These are phyloP conservation scores for Mrakia gelida DNA, from an alignment of 768 basidiomycete species.

Conservation along the genomic window DNA sequence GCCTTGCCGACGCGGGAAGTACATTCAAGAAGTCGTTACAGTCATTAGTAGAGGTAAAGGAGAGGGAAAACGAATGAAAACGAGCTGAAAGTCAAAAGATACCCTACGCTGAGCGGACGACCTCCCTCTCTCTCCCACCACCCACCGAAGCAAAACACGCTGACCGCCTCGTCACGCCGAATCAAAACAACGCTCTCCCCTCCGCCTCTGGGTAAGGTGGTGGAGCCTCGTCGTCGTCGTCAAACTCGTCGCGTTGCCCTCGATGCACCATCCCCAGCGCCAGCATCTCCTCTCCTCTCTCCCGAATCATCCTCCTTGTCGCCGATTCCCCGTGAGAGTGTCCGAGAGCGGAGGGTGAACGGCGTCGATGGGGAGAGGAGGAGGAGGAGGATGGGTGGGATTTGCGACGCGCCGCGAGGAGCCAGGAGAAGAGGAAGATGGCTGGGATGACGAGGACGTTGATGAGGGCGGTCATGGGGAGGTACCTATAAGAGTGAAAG, in stretches of 20 bases:
- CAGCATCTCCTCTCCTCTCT: background rate
- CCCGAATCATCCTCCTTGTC: background rate
- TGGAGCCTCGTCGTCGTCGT: constrained; percentile 12
- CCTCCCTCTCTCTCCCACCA: background rate
- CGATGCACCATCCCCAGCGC: background rate
- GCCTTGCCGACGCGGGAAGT: too few species aligned
- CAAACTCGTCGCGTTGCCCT: background rate
- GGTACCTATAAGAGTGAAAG: background rate
- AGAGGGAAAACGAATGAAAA: background rate
- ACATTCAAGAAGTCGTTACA: background rate
- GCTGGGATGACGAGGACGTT: constrained; percentile 26
- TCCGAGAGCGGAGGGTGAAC: background rate
- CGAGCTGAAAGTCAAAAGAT: background rate
- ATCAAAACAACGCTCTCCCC: background rate
- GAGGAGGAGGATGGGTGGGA: background rate
- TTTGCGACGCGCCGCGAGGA: background rate
- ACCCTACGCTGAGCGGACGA: background rate
- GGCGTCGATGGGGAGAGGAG: background rate
- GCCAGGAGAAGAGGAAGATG: constrained; percentile 25
- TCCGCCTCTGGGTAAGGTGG: constrained; percentile 18
- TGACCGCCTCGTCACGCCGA: background rate
- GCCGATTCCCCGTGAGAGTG: background rate
- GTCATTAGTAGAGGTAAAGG: background rate
- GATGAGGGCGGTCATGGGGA: constrained; percentile 24
- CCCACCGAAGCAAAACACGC: background rate